A percentile compares a stretch with the other conserved stretches of the same genome.
phyloP scores from a whole-genome alignment of 208 protist genomes.

The Perkinsela sp. region DNA sequence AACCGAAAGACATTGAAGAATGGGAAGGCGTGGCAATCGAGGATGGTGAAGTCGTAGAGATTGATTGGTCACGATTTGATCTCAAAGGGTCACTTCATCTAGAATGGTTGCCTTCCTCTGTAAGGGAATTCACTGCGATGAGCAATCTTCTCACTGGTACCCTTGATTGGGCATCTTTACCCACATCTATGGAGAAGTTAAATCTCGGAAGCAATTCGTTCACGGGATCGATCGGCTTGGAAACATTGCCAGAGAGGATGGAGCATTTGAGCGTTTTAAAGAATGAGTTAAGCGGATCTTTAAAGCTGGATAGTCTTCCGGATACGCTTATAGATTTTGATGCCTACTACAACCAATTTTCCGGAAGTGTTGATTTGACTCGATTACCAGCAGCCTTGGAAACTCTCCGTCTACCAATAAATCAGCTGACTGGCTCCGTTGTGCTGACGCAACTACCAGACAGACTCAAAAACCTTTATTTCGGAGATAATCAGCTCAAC shows the following conservation, averaged over 20 bases:
- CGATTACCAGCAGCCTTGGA: not conserved
- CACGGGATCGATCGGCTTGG: not conserved
- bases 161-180: not conserved
- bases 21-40: not conserved
- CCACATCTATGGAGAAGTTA: not conserved
- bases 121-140: not conserved
- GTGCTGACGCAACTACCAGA: not conserved
- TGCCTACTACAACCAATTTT: not conserved
- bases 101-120: not conserved
- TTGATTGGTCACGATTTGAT: too few species aligned
- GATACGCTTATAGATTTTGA: not conserved
- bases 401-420: not conserved
- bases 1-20: not conserved
- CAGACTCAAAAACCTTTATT: not conserved
- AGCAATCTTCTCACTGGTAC: not conserved
- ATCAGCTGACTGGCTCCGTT: not conserved
- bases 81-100: too few species aligned
- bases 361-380: not conserved
- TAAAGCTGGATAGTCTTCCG: not conserved
- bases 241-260: not conserved
- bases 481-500: not conserved
- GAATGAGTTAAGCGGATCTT: not conserved
- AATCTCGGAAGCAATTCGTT: not conserved
- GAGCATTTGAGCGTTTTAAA: not conserved
- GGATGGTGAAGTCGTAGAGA: too few species aligned